Evolutionary conservation across 2,329 filamentous ascomycete species (phyloP), one percentile per base, ranked within the genome.

Genomic region (Beauveria bassiana): DNA sequence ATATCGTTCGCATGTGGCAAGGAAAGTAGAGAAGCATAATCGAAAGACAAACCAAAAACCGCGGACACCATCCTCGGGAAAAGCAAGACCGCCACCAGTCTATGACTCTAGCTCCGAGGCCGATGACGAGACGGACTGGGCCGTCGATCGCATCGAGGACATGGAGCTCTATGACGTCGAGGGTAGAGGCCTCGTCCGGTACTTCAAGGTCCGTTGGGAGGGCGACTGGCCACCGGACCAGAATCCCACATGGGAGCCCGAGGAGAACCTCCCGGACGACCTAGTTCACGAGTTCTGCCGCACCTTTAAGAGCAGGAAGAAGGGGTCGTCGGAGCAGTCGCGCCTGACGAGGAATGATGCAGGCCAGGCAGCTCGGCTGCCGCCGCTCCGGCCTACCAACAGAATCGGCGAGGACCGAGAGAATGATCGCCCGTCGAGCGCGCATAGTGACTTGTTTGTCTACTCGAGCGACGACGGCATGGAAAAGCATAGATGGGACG

Each of bases 211-310:
- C 1, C 77, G 78, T 7, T 86, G 83, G 83, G 78, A 77, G 50
- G 83, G 83, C 8, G 70, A 82, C 62, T 86, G 83, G 83, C 81
- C 82, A 0, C 70, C 75, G 0, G 79, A 78, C 9, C 76, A 84
- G 66, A 84, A 86, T 60, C 80, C 81, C 0, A 81, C 82, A 0
- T 86, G 83, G 83, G 83, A 86, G 66, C 82, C 82, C 0, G 77
- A 79, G 64, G 75, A 75, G 3, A 82, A 84, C 58, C 76, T 86
- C 2, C 70, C 79, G 0, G 61, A 68, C 0, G 62, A 62, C 0
- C 66, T 84, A 45, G 71, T 83, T 1, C 71, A 69, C 7, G 70
- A 70, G 2, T 85, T 79, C 61, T 62, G 70, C 9, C 75, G 73
- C 54, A 65, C 66, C 14, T 52, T 60, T 14, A 9, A 16, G 2